These are phyloP conservation scores for Neurospora hispaniola DNA, from an alignment of 495 filamentous ascomycete genomes.

Conservation along the genomic window DNA sequence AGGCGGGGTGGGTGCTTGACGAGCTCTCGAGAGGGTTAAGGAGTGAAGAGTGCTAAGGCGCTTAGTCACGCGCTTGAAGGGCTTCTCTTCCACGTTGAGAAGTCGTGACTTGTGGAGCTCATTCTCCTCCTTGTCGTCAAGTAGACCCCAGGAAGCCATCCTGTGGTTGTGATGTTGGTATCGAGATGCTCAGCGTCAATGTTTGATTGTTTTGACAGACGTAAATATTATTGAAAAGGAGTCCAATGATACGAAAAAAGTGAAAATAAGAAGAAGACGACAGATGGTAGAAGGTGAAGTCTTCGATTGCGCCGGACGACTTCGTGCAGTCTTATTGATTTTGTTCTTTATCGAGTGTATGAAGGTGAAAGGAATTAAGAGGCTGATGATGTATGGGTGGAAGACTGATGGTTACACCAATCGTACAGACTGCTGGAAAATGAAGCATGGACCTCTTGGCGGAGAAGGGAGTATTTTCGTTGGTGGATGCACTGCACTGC, in stretches of 20 bases:
- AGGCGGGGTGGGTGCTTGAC: constrained; percentile 57
- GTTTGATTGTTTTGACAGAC: not conserved
- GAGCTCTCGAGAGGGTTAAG: constrained; percentile 40
- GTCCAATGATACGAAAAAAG: not conserved
- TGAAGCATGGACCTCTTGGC: not conserved
- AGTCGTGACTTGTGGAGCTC: constrained; percentile 85
- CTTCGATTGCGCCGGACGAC: not conserved
- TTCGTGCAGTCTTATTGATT: not conserved
- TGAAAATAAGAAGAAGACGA: too few relatives aligned
- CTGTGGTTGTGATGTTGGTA: not conserved
- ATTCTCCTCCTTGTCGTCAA: constrained; percentile 53
- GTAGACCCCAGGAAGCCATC: constrained; percentile 28
- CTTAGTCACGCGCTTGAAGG: constrained; percentile 82
- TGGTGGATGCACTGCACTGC: not conserved
- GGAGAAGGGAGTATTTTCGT: not conserved
- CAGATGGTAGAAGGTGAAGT: not conserved
- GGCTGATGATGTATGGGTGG: not conserved
- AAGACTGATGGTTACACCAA: not conserved
- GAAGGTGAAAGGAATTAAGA: not conserved
- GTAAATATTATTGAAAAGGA: not conserved
- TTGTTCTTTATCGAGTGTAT: not conserved
- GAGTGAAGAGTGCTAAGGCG: constrained; percentile 58
- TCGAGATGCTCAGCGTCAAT: not conserved
- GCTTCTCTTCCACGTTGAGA: constrained; percentile 82
- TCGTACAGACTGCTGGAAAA: not conserved